These are phyloP conservation scores for Linnemannia hyalina DNA, from an alignment of 192 early-diverging fungal species.

Conservation along the genomic window DNA sequence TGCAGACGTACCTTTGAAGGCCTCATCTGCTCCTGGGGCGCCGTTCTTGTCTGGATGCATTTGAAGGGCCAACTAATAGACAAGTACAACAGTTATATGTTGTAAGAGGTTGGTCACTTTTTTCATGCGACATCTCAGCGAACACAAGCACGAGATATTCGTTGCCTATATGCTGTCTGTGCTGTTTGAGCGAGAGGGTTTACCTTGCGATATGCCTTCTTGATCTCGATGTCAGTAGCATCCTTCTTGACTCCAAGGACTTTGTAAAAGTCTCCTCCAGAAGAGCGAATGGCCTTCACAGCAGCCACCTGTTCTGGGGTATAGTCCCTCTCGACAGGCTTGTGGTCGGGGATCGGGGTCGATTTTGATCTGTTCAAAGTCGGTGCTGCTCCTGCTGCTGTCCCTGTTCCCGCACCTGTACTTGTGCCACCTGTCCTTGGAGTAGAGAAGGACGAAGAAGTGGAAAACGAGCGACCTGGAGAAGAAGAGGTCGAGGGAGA, in stretches of 20 bases:
- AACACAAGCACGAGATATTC: no score
- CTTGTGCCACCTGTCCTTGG: constrained; percentile 18
- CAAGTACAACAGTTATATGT: no score
- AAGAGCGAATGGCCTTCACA: constrained; percentile 82
- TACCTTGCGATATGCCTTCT: constrained; percentile 95
- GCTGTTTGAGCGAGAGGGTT: background rate
- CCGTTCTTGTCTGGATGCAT: constrained; percentile 98
- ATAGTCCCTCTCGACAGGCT: constrained; percentile 66
- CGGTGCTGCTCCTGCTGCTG: constrained; percentile 13
- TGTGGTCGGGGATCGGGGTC: constrained; percentile 38
- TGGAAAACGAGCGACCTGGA: constrained; percentile 24
- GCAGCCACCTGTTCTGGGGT: constrained; percentile 84
- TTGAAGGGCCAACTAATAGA: constrained; percentile 81
- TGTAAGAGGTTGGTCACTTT: background rate
- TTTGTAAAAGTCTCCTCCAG: constrained; percentile 86
- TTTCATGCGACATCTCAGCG: no score
- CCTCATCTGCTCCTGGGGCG: constrained; percentile 95
- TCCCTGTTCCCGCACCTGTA: background rate
- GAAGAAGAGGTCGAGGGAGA: constrained; percentile 20
- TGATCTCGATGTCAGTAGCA: constrained; percentile 86
- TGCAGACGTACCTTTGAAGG: constrained; percentile 84
- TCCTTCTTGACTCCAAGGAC: constrained; percentile 83
- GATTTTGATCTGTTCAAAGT: constrained; percentile 30
- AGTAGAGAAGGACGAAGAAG: constrained; percentile 22
- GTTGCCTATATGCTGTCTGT: background rate